Conservation (phyloP, 2,329 filamentous ascomycete species). For the Diaporthe aspalathi region DNA sequence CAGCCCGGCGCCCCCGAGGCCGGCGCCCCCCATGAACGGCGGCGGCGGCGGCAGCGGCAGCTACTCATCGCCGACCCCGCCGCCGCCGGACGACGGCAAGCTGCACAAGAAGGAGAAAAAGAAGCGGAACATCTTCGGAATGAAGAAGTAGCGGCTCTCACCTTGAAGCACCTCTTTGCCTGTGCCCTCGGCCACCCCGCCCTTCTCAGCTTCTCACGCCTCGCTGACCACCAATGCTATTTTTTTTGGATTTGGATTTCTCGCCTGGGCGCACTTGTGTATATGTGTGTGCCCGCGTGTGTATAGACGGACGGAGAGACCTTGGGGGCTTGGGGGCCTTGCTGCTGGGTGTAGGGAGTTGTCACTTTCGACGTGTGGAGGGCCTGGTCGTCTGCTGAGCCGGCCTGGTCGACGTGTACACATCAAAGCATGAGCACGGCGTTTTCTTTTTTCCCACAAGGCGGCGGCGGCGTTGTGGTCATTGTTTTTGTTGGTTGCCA, state of each 20-base stretch:
- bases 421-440: conserved; percentile 37
- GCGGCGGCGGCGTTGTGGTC: not conserved
- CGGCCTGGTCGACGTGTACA: conserved; percentile 4
- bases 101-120: conserved; percentile 70
- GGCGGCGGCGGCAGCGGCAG: conserved; percentile 44
- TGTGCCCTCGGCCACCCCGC: not conserved
- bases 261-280: not conserved
- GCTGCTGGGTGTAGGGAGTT: not conserved
- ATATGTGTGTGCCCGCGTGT: not conserved
- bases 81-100: conserved; percentile 48
- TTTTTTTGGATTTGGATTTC: not conserved
- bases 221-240: too few species aligned
- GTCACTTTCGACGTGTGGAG: not conserved
- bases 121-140: conserved; percentile 67
- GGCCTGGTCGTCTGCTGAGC: not conserved
- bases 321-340: not conserved
- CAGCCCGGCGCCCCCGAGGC: conserved; percentile 40
- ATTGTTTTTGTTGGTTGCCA: not conserved
- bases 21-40: conserved; percentile 43
- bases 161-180: not conserved
- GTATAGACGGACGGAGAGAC: conserved; percentile 3
- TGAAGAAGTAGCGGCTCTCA: conserved; percentile 63
- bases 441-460: not conserved
- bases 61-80: conserved; percentile 40
- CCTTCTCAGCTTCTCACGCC: not conserved